Evolutionary conservation across 2,329 filamentous ascomycete genomes (phyloP).

Genomic region (Neofusicoccum ribis): DNA sequence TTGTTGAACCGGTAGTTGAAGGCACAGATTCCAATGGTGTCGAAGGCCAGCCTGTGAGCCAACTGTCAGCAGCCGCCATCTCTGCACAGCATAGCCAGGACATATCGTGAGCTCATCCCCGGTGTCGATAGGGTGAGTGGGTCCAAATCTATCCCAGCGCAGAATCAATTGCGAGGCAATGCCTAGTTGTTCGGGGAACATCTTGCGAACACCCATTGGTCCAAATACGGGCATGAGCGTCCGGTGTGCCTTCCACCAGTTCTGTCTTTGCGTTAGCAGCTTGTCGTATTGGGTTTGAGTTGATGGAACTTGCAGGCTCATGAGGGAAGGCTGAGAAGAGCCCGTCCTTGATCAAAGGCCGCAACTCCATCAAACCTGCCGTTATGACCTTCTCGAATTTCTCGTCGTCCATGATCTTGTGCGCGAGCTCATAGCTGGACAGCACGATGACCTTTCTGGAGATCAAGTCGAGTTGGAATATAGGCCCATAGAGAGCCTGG

Average conservation of each 20-base stretch:
- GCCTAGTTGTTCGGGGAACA: constrained; percentile 31
- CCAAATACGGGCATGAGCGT: constrained; percentile 51
- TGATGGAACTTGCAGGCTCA: constrained; percentile 16
- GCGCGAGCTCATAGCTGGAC: constrained; percentile 26
- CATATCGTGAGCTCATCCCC: constrained; percentile 65
- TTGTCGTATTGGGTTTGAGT: neutral
- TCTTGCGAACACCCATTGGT: constrained; percentile 42
- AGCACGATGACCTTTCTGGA: constrained; percentile 53
- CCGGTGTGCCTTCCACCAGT: constrained; percentile 39
- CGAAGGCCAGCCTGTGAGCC: constrained; percentile 61
- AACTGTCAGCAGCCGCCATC: neutral
- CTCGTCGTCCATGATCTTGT: constrained; percentile 22
- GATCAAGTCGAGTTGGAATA: constrained; percentile 58
- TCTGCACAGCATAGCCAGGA: neutral
- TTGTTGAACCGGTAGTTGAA: constrained; percentile 75
- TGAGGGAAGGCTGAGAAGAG: constrained; percentile 24
- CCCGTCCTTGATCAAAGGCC: constrained; percentile 22
- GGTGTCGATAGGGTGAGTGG: constrained; percentile 57
- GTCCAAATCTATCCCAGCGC: constrained; percentile 49
- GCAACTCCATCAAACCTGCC: constrained; percentile 20
- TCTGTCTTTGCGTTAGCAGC: constrained; percentile 14
- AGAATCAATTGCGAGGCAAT: constrained; percentile 36
- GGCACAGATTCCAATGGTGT: constrained; percentile 70
- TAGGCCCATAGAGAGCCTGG: constrained; percentile 51
- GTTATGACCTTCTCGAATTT: constrained; percentile 22